Base-by-base conservation (phyloP, 176 grass and related monocot species). In the Eragrostis curvula region DNA sequence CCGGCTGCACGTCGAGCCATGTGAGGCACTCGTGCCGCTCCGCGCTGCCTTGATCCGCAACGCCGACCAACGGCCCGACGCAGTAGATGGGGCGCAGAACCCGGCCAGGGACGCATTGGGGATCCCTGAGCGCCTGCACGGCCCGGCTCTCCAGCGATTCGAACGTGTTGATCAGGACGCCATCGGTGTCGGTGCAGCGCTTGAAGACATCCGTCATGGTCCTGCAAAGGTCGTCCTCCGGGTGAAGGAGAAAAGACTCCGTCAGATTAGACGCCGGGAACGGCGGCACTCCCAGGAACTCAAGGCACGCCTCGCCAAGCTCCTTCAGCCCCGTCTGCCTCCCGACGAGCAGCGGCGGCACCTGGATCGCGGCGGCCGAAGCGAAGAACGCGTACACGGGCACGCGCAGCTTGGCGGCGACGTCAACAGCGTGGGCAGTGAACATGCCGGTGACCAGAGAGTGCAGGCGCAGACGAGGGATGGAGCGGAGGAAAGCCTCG, bases 1-100 rank as follows among this genome's bases (percentile, higher is more conserved):
- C 42, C 1, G 84, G 84, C 53, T 80, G 77, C 15, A 6, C 48
- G 47, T 81, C 77, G 7, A 87, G 84, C 77, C 84, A 87, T 21
- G 2, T 5, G 1, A 87, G 66, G 46, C 84, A 88, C 6, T 63
- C 79, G 45, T 68, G 48, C 53, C 53, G n/a, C n/a, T n/a, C n/a
- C n/a, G n/a, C n/a, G n/a, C n/a, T 2, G 3, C 4, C 32, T 36
- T 36, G 32, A 36, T 36, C 4, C 2, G 32, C 32, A 36, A 36
- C 50, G 17, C 20, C 50, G 2, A 77, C 23, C 53, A 77, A 27
- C 8, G 74, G 74, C 14, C 74, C 40, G 8, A 77, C 7, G 40
- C 55, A 7, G 56, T 77, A 77, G 9, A 77, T 6, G 1, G 55
- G 74, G 0, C 55, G 74, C 56, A 62, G 3, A 8, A 9, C n/a